These are phyloP conservation scores for Yamadazyma songkhlaensis DNA, from an alignment of 1,139 yeast genomes.

Conservation along the genomic window DNA sequence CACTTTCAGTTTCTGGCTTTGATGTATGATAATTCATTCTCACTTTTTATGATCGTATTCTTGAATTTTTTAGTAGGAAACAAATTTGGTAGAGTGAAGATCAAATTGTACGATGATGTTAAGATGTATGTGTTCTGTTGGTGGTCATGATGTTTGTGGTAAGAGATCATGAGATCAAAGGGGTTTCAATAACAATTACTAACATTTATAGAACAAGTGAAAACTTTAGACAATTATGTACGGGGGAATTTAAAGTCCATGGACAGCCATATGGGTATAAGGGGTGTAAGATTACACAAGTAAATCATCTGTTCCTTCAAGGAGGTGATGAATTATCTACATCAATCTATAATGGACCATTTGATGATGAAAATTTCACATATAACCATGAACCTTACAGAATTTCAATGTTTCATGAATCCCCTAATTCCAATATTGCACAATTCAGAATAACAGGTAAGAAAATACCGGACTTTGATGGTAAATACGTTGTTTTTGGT, in stretches of 20 bases:
- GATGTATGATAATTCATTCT: constrained; percentile 49
- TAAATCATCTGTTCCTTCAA: constrained; percentile 36
- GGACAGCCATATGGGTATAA: constrained; percentile 37
- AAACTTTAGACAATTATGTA: constrained; percentile 54
- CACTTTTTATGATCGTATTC: constrained; percentile 4
- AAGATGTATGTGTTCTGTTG: constrained; percentile 29
- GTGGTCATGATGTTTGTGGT: neutral
- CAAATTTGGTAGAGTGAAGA: constrained; percentile 35
- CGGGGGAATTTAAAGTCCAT: constrained; percentile 45
- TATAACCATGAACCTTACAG: constrained; percentile 35
- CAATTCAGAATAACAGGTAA: constrained; percentile 36
- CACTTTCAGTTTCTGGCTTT: constrained; percentile 65
- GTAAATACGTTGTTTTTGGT: constrained; percentile 59
- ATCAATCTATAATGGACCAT: constrained; percentile 29
- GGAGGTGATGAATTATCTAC: constrained; percentile 39
- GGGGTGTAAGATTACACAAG: constrained; percentile 31
- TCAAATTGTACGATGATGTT: constrained; percentile 38
- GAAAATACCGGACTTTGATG: constrained; percentile 40
- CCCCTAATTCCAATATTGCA: constrained; percentile 40
- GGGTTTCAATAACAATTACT: too few species aligned
- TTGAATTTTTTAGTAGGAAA: constrained; percentile 5
- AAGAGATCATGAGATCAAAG: too few species aligned
- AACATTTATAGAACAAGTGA: constrained; percentile 39
- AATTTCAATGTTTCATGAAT: constrained; percentile 40
- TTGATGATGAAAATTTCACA: constrained; percentile 38